phyloP scores from a whole-genome alignment of 176 grass and related monocot species.

The Elaeis guineensis region DNA sequence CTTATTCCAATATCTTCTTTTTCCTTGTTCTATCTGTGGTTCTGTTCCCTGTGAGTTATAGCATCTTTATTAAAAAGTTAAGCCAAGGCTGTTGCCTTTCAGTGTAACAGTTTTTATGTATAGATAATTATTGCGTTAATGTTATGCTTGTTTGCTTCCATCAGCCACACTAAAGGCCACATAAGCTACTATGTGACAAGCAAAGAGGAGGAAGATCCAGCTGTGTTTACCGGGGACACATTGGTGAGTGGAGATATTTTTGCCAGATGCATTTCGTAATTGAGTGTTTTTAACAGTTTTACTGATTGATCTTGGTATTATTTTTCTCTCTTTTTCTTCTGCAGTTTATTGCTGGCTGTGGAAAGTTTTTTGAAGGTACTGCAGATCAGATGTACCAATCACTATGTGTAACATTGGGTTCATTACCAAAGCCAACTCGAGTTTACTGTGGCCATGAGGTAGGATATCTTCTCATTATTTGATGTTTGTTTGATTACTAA shows the following conservation, averaged over 20 bases:
- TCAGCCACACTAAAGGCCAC: constrained; percentile 89
- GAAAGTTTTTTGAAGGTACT: constrained; percentile 92
- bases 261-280: background rate
- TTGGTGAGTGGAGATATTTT: constrained; percentile 48
- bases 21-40: too few species aligned
- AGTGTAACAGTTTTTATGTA: too few species aligned
- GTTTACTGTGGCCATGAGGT: constrained; percentile 98
- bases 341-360: constrained; percentile 94
- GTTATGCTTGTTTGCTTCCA: constrained; percentile 6
- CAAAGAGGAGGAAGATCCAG: constrained; percentile 54
- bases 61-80: too few species aligned
- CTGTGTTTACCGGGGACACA: constrained; percentile 94
- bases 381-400: constrained; percentile 98
- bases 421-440: constrained; percentile 75
- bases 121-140: too few species aligned
- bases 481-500: too few species aligned
- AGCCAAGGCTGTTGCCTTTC: too few species aligned
- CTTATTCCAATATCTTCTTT: too few species aligned
- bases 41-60: too few species aligned
- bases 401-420: constrained; percentile 72
- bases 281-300: background rate
- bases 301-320: constrained; percentile 12
- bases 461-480: constrained; percentile 4
- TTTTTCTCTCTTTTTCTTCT: background rate
- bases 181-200: constrained; percentile 82